Conservation (phyloP, 2,329 filamentous ascomycete genomes). For the Hymenotorrendiella dingleyae region DNA sequence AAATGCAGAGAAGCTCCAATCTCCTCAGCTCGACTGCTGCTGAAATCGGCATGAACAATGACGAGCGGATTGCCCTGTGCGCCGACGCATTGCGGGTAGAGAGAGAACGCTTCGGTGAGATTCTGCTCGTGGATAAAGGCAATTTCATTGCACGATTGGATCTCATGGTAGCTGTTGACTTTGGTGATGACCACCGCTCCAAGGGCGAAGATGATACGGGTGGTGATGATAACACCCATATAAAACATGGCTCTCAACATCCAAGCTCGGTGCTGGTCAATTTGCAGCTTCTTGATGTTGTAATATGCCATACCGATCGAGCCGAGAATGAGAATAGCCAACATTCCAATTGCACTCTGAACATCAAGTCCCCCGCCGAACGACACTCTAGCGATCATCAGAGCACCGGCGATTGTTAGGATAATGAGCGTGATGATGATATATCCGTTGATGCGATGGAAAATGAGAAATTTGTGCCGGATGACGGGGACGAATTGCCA, state of each 20-base stretch:
- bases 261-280: conserved; percentile 59
- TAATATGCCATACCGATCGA: conserved; percentile 43
- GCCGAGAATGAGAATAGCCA: conserved; percentile 40
- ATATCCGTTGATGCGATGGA: conserved; percentile 59
- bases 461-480: conserved; percentile 40
- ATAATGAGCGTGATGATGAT: conserved; percentile 43
- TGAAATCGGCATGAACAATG: neutral
- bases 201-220: conserved; percentile 42
- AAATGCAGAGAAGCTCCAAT: conserved; percentile 25
- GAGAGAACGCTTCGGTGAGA: neutral
- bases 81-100: conserved; percentile 5
- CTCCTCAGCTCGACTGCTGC: neutral
- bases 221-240: conserved; percentile 46
- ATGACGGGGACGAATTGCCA: conserved; percentile 45
- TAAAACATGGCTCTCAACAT: conserved; percentile 53
- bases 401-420: conserved; percentile 40
- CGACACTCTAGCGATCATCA: conserved; percentile 46
- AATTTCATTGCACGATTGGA: conserved; percentile 44
- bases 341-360: conserved; percentile 39
- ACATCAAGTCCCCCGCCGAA: conserved; percentile 50
- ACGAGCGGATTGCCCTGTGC: neutral
- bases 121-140: conserved; percentile 32
- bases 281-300: conserved; percentile 54
- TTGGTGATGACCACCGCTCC: conserved; percentile 35
- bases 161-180: conserved; percentile 32